Evolutionary conservation across 106 monocot species (phyloP), one percentile per base, ranked within the genome.

Genomic region (Amphibolis antarctica): DNA sequence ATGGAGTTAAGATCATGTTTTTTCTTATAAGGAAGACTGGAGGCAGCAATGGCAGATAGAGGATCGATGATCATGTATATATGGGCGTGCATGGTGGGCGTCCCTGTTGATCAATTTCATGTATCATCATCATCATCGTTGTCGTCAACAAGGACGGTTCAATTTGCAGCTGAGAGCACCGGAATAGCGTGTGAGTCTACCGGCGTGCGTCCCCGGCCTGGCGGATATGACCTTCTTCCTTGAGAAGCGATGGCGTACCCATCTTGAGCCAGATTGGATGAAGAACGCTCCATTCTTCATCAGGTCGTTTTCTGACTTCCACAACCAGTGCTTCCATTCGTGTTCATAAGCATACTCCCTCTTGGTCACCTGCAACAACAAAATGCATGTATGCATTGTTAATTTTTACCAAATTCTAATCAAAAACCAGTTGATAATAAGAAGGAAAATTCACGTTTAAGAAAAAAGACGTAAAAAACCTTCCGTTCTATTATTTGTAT

Each of bases 201-300:
- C 43, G 20, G 62, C 78, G 31, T 31, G 60, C 1, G 20, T 52
- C 17, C 75, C 79, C 0, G 68, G 42, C 75, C 64, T 68, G 4
- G 68, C 63, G 62, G 52, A 71, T 60, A 82, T 71, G 43, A 78
- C 28, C 24, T 77, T 63, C 45, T 49, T 64, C 29, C 53, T 60
- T 12, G 44, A 50, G 67, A 42, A 71, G 5, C 10, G 5, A 9
- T 1, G 20, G 13, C 26, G 53, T 42, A 31, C 18, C 21, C 47
- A 45, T 6, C 43, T 19, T 0, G 25, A 13, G 4, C 78, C 82
- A 3, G 78, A 75, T 24, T 71, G 36, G 21, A 71, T 44, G 71
- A 79, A 83, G 78, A 72, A 83, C 11, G 83, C 83, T 1, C 76
- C 72, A 53, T 83, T 83, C 54, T 12, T 44, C 65, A 83, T 44